Evolutionary conservation across 768 basidiomycete genomes (phyloP).

Genomic region (Tulasnella sp.): DNA sequence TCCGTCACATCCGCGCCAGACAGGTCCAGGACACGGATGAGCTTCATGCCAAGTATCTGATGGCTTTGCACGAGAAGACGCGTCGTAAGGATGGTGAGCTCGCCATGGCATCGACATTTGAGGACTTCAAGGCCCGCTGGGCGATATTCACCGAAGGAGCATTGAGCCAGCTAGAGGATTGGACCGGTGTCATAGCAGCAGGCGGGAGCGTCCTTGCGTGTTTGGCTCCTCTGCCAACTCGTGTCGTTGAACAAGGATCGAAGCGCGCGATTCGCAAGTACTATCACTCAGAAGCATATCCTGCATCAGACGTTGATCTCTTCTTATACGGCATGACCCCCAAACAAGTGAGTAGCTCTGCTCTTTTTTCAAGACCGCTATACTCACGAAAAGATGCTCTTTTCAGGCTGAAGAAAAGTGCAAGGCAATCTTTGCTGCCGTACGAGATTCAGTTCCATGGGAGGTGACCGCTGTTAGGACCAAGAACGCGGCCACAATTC

Average conservation of each 20-base stretch:
- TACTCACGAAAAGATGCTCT: background rate
- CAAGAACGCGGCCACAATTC: slow-evolving; percentile 55
- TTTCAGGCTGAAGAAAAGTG: slow-evolving; percentile 29
- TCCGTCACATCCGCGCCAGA: background rate
- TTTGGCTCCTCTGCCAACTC: slow-evolving; percentile 38
- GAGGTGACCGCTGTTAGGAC: slow-evolving; percentile 31
- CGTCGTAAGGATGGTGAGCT: background rate
- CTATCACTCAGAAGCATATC: slow-evolving; percentile 45
- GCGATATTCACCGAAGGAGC: slow-evolving; percentile 51
- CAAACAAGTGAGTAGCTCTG: background rate
- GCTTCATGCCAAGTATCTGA: background rate
- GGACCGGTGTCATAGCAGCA: slow-evolving; percentile 28
- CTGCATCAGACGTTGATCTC: slow-evolving; percentile 52
- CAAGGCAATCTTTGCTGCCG: slow-evolving; percentile 47
- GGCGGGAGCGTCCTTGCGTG: slow-evolving; percentile 52
- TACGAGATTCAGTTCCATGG: slow-evolving; percentile 56
- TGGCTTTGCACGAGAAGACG: background rate
- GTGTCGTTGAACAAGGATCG: slow-evolving; percentile 23
- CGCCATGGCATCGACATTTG: slow-evolving; percentile 27
- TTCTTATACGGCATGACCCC: slow-evolving; percentile 38
- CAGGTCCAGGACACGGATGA: background rate
- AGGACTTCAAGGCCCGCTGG: slow-evolving; percentile 57
- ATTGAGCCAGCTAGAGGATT: slow-evolving; percentile 43
- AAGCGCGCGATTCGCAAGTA: slow-evolving; percentile 49
- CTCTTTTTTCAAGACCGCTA: background rate